phyloP scores from a whole-genome alignment of 106 monocot species.

The Gastrodia elata region DNA sequence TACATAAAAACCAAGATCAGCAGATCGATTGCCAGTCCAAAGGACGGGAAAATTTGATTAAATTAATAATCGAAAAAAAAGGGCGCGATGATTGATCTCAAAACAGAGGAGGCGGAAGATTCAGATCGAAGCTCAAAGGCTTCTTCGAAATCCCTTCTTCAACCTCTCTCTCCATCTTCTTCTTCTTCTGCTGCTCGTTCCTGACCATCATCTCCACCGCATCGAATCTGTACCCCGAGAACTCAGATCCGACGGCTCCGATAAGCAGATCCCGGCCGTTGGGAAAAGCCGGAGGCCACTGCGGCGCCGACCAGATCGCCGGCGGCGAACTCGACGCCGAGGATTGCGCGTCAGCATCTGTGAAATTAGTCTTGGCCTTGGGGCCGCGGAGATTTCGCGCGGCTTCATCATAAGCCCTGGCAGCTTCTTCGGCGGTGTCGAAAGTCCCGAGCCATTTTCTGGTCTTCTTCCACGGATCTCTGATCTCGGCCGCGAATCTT shows the following conservation, averaged over 20 bases:
- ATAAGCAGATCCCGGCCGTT: constrained; percentile 11
- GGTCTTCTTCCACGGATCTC: constrained; percentile 44
- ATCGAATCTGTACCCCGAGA: constrained; percentile 25
- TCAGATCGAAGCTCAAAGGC: constrained; percentile 27
- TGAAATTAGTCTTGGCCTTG: constrained; percentile 42
- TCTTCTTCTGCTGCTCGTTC: constrained; percentile 22
- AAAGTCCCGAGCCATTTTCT: constrained; percentile 38
- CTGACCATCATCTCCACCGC: constrained; percentile 13
- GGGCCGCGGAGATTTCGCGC: constrained; percentile 29
- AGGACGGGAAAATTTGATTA: neutral
- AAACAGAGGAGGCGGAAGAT: constrained; percentile 25
- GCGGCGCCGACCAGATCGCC: neutral
- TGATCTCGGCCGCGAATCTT: constrained; percentile 34
- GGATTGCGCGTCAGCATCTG: neutral
- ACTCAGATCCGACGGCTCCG: constrained; percentile 8
- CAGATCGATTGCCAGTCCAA: neutral
- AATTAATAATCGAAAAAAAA: neutral
- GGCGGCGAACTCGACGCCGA: constrained; percentile 3
- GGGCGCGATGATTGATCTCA: neutral
- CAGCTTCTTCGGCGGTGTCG: constrained; percentile 37
- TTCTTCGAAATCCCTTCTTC: neutral
- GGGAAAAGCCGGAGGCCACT: constrained; percentile 8
- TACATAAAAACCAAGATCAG: constrained; percentile 1
- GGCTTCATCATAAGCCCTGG: constrained; percentile 33
- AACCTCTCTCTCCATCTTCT: neutral